Base-by-base conservation (phyloP, 2,329 filamentous ascomycete species). In the Sarocladium strictum region DNA sequence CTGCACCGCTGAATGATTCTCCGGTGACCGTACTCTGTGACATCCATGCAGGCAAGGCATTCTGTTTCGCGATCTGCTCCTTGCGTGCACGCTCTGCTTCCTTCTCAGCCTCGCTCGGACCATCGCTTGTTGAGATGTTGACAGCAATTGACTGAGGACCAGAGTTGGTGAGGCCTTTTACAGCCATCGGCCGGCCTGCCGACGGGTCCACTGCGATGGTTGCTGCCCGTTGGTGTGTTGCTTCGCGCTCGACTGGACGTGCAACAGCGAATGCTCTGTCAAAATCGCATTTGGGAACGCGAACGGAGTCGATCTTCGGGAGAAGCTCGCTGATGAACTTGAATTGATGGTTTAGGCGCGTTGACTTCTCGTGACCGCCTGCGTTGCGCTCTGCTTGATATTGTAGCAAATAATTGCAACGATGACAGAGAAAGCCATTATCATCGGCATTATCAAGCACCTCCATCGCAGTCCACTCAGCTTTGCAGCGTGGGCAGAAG, bases 401-500 rank as follows among this genome's bases (percentile, higher is more conserved):
- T 0, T 81, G 77, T 23, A 95, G 76, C 2, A 81, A 71, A 54
- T 75, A 76, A 19, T 79, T 77, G 71, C 94, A 99, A 52, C 85
- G 83, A 65, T 92, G 86, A 70, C 94, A 99, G 47, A 87, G 72
- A 67, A 97, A 97, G 0, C 91, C 89, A 47, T 76, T 70, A 1
- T 78, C 76, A 52, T 87, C 84, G 38, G 85, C 77, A 56, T 81
- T 85, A 70, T 96, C 90, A 53, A 97, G 74, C 1, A 95, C 92
- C 61, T 97, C 92, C 70, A 97, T 84, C 59, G 87, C 83, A 2
- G 92, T 96, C 81, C 89, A 99, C 67, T 96, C 88, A 1, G 88
- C 80, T 60, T 86, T 84, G 74, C 94, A 99, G 55, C 84, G 81
- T 29, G 80, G 76, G 71, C 94, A 99, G 57, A 87, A 86, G 64